Base-by-base conservation (phyloP, 805 yeast species). In the Pichia ethanolica region DNA sequence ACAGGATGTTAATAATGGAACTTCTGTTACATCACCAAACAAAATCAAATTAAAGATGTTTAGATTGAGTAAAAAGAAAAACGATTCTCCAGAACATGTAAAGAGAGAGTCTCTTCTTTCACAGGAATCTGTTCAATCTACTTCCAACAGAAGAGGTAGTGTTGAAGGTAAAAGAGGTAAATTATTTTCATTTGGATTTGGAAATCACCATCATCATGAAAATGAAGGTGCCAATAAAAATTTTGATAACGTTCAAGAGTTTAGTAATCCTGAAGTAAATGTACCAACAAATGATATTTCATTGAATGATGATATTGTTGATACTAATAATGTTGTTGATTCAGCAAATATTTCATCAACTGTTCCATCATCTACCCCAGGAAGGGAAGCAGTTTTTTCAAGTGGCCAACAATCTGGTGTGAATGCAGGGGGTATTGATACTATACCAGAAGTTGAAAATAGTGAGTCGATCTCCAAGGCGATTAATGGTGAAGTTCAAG, bases 11-110 rank as follows among this genome's bases (percentile, higher is more conserved):
- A 14, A 38, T 11, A 14, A 28, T 11, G 25, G 13, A 5, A 38
- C 13, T n/a, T 20, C 7, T 12, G 33, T 13, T 25, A 25, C 5
- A 12, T 44, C 47, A 1, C 45, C 48, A 25, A 38, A n/a, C 5
- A 49, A 46, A 27, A 1, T 13, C 7, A 50, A 41, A n/a, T n/a
- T 50, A 14, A 43, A 28, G n/a, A 11, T 50, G 4, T 50, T 53
- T 26, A 45, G 49, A 14, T 48, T 53, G 9, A 32, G 42, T 5
- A 53, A 42, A 20, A 50, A 48, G 41, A 39, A 40, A 14, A n/a
- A 14, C 2, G 14, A n/a, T 3, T n/a, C 44, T 7, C 3, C 41
- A 5, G 39, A 40, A 12, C 38, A 14, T 12, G 32, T 28, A 7
- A 45, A 42, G 11, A 35, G n/a, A 37, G 40, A 20, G 3, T 50